These are phyloP conservation scores for Colletotrichum sp. DNA, from an alignment of 2,329 filamentous ascomycete species.

Conservation along the genomic window DNA sequence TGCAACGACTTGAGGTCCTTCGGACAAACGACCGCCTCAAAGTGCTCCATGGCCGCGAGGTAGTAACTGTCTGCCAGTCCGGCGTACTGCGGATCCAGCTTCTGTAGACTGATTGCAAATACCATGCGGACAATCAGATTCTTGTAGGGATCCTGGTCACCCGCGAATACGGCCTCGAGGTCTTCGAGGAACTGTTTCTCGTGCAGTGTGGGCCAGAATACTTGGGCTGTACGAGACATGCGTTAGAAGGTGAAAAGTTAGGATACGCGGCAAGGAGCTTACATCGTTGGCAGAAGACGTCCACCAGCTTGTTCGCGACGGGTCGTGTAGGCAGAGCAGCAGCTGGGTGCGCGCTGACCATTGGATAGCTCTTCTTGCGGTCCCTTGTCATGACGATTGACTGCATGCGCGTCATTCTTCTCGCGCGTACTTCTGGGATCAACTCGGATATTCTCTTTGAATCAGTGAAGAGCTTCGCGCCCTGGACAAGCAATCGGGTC, in stretches of 20 bases:
- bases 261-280: slow-evolving; percentile 28
- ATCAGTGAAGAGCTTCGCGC: slow-evolving; percentile 92
- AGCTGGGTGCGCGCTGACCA: slow-evolving; percentile 85
- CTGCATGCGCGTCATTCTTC: slow-evolving; percentile 61
- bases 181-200: slow-evolving; percentile 80
- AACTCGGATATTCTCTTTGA: slow-evolving; percentile 91
- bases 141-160: slow-evolving; percentile 78
- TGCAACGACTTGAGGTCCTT: slow-evolving; percentile 92
- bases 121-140: slow-evolving; percentile 92
- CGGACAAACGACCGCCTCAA: slow-evolving; percentile 83
- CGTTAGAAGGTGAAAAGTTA: slow-evolving; percentile 17
- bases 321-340: slow-evolving; percentile 74
- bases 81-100: slow-evolving; percentile 87
- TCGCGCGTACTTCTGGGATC: slow-evolving; percentile 74
- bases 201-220: slow-evolving; percentile 86
- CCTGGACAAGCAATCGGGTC: slow-evolving; percentile 92
- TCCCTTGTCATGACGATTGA: slow-evolving; percentile 60
- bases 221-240: slow-evolving; percentile 66
- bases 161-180: slow-evolving; percentile 80
- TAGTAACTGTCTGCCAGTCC: slow-evolving; percentile 96
- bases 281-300: slow-evolving; percentile 88
- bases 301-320: slow-evolving; percentile 78
- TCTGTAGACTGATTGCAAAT: slow-evolving; percentile 93
- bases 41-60: slow-evolving; percentile 81
- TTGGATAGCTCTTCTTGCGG: slow-evolving; percentile 86